Base-by-base conservation (phyloP, 192 early-diverging fungal genomes). In the Linnemannia hyalina region DNA sequence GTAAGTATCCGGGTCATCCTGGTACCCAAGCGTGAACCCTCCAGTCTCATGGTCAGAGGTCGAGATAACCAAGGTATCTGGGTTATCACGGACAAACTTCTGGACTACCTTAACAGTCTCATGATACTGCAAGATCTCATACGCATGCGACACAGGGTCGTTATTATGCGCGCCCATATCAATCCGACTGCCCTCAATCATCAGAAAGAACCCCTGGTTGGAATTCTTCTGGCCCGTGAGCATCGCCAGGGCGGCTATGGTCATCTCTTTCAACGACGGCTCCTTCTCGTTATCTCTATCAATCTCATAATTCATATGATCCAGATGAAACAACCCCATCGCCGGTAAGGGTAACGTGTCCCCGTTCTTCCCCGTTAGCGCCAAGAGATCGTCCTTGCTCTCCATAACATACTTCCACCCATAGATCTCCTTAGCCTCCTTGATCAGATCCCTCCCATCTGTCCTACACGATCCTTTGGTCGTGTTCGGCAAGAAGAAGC, bases 1-100 rank as follows among this genome's bases (percentile, higher is more conserved):
- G 80, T 98, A 99, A 9, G 77, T 82, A 0, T 83, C 44, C 15
- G 89, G 88, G 22, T 86, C 84, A 22, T 93, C 86, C 89, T 98
- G 96, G 78, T 93, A 91, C 41, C 91, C 97, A 29, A 97, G 89
- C 0, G 96, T 93, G 42, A 99, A 91, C 3, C 99, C 99, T 44
- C 99, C 99, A 0, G 99, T 99, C 85, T 99, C 99, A 88, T 99
- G 99, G 89, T 99, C 99, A 32, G 92, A 93, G 29, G 89, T 94
- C 60, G 97, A 97, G 42, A 99, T 96, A 92, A 99, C 88, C 40
- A 98, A 92, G 0, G 97, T 98, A 79, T 94, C 95, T 7, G 96
- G 95, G 81, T 98, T 90, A 5, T 88, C 75, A 41, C 96, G 90
- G 29, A 99, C 94, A 88, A 91, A 99, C 46, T 93, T 81, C 73